Evolutionary conservation across 2,329 filamentous ascomycete genomes (phyloP).

Genomic region (Nemania abortiva): DNA sequence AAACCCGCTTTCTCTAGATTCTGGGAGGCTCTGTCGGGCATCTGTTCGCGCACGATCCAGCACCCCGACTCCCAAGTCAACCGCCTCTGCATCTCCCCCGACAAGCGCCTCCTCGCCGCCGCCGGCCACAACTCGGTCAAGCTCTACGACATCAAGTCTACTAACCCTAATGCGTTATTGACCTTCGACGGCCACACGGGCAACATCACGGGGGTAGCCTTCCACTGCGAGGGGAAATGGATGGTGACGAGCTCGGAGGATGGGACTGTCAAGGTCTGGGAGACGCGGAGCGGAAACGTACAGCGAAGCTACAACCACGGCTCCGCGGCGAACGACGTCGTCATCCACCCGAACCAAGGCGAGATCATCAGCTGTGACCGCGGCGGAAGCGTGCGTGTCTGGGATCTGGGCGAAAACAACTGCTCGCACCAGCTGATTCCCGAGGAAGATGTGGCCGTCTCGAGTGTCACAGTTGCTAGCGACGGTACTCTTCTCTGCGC

Average conservation of each 20-base stretch:
- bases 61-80: conserved; percentile 99
- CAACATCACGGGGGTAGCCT: conserved; percentile 96
- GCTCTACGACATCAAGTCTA: conserved; percentile 98
- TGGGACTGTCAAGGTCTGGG: conserved; percentile 97
- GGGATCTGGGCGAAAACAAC: conserved; percentile 97
- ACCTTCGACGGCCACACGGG: conserved; percentile 96
- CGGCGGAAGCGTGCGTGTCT: conserved; percentile 90
- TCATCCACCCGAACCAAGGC: conserved; percentile 99
- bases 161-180: conserved; percentile 93
- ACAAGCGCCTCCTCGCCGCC: conserved; percentile 96
- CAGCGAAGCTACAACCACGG: conserved; percentile 95
- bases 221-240: conserved; percentile 99
- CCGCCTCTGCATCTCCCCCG: conserved; percentile 95
- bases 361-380: conserved; percentile 98
- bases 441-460: conserved; percentile 92
- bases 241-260: conserved; percentile 99
- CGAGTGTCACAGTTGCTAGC: conserved; percentile 94
- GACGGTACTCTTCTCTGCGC: conserved; percentile 94
- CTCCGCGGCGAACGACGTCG: conserved; percentile 92
- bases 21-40: conserved; percentile 97
- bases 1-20: conserved; percentile 61
- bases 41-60: conserved; percentile 97
- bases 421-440: conserved; percentile 97
- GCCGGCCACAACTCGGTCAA: conserved; percentile 85
- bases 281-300: conserved; percentile 84